Evolutionary conservation across 495 filamentous ascomycete genomes (phyloP), one percentile per base, ranked within the genome.

Genomic region (Massariosphaeria phaeospora): DNA sequence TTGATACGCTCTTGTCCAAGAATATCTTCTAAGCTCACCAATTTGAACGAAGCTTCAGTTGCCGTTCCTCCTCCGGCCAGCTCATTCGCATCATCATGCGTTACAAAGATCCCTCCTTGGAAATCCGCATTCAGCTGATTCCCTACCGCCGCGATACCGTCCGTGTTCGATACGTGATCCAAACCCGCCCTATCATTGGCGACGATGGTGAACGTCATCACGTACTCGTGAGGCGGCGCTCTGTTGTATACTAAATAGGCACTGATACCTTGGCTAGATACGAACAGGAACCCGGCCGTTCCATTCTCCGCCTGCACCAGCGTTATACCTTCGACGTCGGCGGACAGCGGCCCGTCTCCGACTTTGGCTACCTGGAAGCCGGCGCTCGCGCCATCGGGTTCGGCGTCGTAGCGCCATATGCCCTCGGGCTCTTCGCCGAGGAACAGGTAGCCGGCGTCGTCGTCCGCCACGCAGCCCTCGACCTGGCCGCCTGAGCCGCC

Each of bases 31-130:
- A 49, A 12, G 25, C 46, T 49, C 13, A 38, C 29, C n/a, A 49
- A 25, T 21, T 49, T 49, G 33, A 36, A 49, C 13, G 20, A 36
- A 4, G 46, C 46, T 25, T 35, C 6, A 3, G 11, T 12, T 12
- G 30, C 46, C 30, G 29, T 38, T 6, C 30, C 31, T 20, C 31
- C 46, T 13, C 11, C 29, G 6, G 23, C 9, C 18, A 49, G 46
- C 20, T 38, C 46, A 21, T 49, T 49, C 3, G 31, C 46, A 36
- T 49, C 46, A 25, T 49, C 46, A 23, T 49, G 46, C 11, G 46
- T 38, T 3, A 38, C 46, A 26, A 49, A 49, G 12, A 49, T 17
- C 13, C 46, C 46, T 3, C 31, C 30, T 4, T 29, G 46, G 20
- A 49, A 49, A 8, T 49, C 33, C 8, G 8, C 17, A 38, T 49